A percentile compares a stretch with the other conserved stretches of the same genome.
phyloP scores from a whole-genome alignment of 495 filamentous ascomycete species.

The Glonium stellatum region DNA sequence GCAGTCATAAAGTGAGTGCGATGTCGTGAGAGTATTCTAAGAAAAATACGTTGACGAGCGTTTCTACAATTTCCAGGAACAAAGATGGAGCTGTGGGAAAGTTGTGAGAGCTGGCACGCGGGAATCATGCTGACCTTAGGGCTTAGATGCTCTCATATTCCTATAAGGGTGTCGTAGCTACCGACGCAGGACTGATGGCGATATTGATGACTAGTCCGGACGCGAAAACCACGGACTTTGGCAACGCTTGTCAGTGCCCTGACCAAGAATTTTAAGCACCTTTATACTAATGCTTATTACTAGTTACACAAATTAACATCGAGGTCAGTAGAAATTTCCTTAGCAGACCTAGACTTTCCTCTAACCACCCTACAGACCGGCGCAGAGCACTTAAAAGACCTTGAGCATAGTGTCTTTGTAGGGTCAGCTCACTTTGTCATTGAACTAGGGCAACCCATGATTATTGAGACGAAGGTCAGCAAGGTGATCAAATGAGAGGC shows the following conservation, averaged over 20 bases:
- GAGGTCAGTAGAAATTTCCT: not conserved
- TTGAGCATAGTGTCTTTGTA: constrained; percentile 50
- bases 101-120: not conserved
- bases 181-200: not conserved
- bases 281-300: not conserved
- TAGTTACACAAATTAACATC: not conserved
- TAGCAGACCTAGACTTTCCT: not conserved
- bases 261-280: constrained; percentile 38
- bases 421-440: constrained; percentile 49
- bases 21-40: too few species aligned
- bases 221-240: constrained; percentile 49
- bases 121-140: not conserved
- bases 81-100: not conserved
- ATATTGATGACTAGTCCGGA: constrained; percentile 41
- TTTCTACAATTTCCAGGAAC: too few species aligned
- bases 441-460: constrained; percentile 45
- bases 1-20: not conserved
- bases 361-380: constrained; percentile 35
- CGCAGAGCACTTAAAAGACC: constrained; percentile 42
- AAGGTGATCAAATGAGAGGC: constrained; percentile 36
- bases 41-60: too few species aligned
- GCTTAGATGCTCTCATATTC: constrained; percentile 6
- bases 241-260: constrained; percentile 42
- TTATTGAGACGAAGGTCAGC: constrained; percentile 56
- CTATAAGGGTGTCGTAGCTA: constrained; percentile 3